Evolutionary conservation across 768 basidiomycete genomes (phyloP).

Genomic region (Mycena amicta): DNA sequence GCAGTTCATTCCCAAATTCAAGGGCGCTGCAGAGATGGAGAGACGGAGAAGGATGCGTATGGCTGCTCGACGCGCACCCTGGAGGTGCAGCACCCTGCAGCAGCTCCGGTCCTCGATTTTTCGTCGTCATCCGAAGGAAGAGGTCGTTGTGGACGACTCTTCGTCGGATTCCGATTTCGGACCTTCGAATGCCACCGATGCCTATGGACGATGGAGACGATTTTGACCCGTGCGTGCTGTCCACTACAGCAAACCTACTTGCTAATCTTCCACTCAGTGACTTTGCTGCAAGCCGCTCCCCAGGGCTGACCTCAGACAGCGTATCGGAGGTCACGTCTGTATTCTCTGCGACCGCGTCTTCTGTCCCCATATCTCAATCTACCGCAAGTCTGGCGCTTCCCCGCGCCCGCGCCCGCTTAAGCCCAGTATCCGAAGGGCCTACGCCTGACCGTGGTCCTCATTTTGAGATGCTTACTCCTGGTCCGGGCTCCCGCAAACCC

Average conservation of each 20-base stretch:
- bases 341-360: slow-evolving; percentile 60
- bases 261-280: slow-evolving; percentile 38
- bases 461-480: slow-evolving; percentile 60
- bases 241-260: background rate
- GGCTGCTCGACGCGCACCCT: slow-evolving; percentile 58
- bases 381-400: slow-evolving; percentile 27
- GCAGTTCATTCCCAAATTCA: slow-evolving; percentile 78
- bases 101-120: slow-evolving; percentile 43
- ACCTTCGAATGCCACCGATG: slow-evolving; percentile 45
- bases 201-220: slow-evolving; percentile 69
- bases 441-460: slow-evolving; percentile 42
- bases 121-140: slow-evolving; percentile 63
- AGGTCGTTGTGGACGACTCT: slow-evolving; percentile 47
- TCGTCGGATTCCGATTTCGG: slow-evolving; percentile 55
- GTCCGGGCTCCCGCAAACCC: slow-evolving; percentile 23
- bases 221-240: slow-evolving; percentile 71
- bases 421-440: slow-evolving; percentile 63
- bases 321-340: slow-evolving; percentile 66
- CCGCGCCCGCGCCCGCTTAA: slow-evolving; percentile 52
- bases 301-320: slow-evolving; percentile 56
- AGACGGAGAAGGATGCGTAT: slow-evolving; percentile 66
- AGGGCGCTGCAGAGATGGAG: slow-evolving; percentile 87
- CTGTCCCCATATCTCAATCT: slow-evolving; percentile 46
- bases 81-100: slow-evolving; percentile 34
- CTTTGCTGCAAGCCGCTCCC: slow-evolving; percentile 63